Conservation (phyloP, 257 asterid genomes). For the Fraxinus excelsior region DNA sequence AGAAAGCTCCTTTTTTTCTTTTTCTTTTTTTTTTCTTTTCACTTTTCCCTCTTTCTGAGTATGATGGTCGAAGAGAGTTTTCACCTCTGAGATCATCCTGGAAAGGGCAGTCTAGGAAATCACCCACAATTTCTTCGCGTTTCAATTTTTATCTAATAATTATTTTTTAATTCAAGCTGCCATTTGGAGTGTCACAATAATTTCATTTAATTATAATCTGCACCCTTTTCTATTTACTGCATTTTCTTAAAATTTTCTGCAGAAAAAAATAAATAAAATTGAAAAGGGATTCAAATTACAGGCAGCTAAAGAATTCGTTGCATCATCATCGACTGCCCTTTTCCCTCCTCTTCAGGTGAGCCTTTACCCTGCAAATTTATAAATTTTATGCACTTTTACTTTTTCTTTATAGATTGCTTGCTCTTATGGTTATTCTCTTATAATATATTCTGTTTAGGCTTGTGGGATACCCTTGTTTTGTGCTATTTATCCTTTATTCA, state of each 20-base stretch:
- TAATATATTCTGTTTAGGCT: constrained; percentile 24
- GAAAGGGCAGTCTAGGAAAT: constrained; percentile 63
- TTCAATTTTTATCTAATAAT: constrained; percentile 4
- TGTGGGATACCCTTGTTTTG: constrained; percentile 28
- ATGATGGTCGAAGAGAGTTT: constrained; percentile 77
- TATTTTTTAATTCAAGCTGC: constrained; percentile 29
- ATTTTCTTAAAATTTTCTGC: constrained; percentile 16
- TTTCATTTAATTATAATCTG: constrained; percentile 18
- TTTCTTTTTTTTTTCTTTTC: constrained; percentile 16
- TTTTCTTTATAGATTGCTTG: constrained; percentile 35
- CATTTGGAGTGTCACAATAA: constrained; percentile 23
- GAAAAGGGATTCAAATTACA: neutral
- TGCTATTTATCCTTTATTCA: constrained; percentile 19
- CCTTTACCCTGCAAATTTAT: constrained; percentile 31
- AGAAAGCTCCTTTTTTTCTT: constrained; percentile 29
- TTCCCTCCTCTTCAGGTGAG: constrained; percentile 38
- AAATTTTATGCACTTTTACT: constrained; percentile 31
- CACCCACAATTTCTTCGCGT: constrained; percentile 22
- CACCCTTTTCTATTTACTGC: constrained; percentile 23
- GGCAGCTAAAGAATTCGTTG: constrained; percentile 24
- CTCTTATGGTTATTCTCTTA: constrained; percentile 28
- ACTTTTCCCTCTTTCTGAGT: constrained; percentile 69
- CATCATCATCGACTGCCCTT: constrained; percentile 42
- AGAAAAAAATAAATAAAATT: neutral
- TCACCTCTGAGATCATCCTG: constrained; percentile 88